phyloP scores from a whole-genome alignment of 371 early-diverging fungal species.

The Entomophthora muscae region DNA sequence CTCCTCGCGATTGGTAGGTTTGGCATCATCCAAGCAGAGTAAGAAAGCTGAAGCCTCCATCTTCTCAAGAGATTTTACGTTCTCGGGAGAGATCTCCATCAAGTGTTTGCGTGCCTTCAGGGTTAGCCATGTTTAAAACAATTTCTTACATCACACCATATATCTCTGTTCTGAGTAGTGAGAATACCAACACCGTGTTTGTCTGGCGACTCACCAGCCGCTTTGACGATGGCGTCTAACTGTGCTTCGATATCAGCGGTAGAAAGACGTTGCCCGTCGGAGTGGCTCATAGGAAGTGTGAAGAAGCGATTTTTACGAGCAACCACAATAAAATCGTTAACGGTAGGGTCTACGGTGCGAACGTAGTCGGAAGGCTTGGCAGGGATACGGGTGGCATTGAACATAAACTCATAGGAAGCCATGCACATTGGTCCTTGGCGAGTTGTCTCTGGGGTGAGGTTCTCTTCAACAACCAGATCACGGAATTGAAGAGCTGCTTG shows the following conservation, averaged over 20 bases:
- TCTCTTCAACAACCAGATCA: constrained; percentile 50
- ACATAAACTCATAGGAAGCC: constrained; percentile 86
- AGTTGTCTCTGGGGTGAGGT: constrained; percentile 69
- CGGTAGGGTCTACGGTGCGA: constrained; percentile 45
- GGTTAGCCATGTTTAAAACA: neutral
- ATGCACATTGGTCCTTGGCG: constrained; percentile 67
- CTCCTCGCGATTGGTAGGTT: constrained; percentile 72
- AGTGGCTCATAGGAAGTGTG: constrained; percentile 38
- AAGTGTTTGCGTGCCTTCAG: constrained; percentile 35
- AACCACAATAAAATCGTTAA: constrained; percentile 69
- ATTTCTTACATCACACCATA: constrained; percentile 65
- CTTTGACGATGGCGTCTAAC: constrained; percentile 36
- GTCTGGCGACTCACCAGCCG: constrained; percentile 47
- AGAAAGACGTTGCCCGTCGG: constrained; percentile 59
- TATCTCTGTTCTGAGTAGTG: constrained; percentile 83
- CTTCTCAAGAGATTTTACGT: constrained; percentile 47
- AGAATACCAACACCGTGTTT: constrained; percentile 47
- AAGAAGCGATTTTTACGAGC: constrained; percentile 84
- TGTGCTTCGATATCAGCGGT: constrained; percentile 58
- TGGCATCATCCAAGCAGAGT: constrained; percentile 69
- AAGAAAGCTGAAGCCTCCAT: constrained; percentile 72
- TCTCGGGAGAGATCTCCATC: constrained; percentile 38
- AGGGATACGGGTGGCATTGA: constrained; percentile 89
- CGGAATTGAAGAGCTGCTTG: constrained; percentile 79
- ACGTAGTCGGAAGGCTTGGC: constrained; percentile 64